Conservation (phyloP, 228 moss, liverwort and hornwort genomes). For the Sphagnum magellanicum region DNA sequence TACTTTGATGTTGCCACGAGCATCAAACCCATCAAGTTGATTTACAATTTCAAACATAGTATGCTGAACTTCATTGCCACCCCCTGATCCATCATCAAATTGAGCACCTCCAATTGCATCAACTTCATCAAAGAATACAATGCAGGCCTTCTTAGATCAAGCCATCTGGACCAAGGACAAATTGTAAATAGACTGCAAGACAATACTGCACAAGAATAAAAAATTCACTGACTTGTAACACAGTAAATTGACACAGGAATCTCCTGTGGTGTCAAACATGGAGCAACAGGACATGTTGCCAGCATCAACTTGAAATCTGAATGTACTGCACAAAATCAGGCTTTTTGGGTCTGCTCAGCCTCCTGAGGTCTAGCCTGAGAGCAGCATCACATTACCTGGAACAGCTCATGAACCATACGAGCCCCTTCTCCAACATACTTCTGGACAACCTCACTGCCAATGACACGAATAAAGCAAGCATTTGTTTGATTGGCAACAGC, state of each 20-base stretch:
- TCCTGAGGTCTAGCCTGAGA: no score
- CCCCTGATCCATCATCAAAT: constrained; percentile 90
- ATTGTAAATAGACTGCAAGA: no score
- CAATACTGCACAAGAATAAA: no score
- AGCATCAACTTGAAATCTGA: no score
- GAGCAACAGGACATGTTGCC: no score
- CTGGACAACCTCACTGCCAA: constrained; percentile 94
- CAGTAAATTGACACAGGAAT: no score
- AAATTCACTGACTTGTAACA: no score
- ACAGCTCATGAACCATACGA: constrained; percentile 95
- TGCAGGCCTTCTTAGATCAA: constrained; percentile 96
- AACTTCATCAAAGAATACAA: constrained; percentile 96
- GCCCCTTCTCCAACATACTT: constrained; percentile 99
- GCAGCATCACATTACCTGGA: constrained; percentile 45
- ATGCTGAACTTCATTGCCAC: constrained; percentile 92
- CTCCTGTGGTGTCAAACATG: no score
- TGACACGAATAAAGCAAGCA: constrained; percentile 96
- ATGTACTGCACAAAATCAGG: no score
- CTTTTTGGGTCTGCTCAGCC: no score
- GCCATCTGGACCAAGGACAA: constrained; percentile 59
- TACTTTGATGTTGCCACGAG: constrained; percentile 91
- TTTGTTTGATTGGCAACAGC: constrained; percentile 97
- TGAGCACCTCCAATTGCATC: constrained; percentile 99
- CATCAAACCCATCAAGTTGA: constrained; percentile 96
- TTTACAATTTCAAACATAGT: constrained; percentile 99